Evolutionary conservation across 1,284 basidiomycete genomes (phyloP), one percentile per base, ranked within the genome.

Genomic region (Trichosporon ovoides): DNA sequence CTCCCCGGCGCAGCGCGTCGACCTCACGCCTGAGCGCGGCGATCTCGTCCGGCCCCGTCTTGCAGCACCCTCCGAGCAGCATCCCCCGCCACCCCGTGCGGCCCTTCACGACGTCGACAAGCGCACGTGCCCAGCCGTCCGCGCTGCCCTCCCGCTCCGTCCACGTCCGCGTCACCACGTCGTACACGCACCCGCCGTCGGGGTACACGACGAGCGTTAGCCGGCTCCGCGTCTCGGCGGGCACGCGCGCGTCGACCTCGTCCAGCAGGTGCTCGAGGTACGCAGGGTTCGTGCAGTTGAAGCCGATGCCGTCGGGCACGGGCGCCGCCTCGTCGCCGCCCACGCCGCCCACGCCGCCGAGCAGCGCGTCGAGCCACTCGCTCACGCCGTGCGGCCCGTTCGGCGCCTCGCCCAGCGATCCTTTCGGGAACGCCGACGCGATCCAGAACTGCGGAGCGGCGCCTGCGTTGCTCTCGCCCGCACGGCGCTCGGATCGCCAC

Each of bases 21-120:
- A 57, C 28, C n/a, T 10, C 38, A 20, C 22, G 4, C 3, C 57
- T 68, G 52, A 81, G 65, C 13, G 66, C 69, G 12, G 61, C 58
- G 60, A 88, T 85, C 59, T 88, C 81, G 13, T 74, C 76, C 9
- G 85, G 84, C 2, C 79, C 78, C 7, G 82, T 80, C 67, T 83
- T 84, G 70, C 88, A 90, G 68, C 88, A 89, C 1, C 88, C 88
- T 2, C 88, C 88, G 0, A 85, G 77, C 9, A 89, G 68, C 3
- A 86, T 61, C 0, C 83, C 83, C 12, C 67, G 74, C 85, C 86
- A 89, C 14, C 62, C 64, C 24, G 66, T 53, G 12, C 68, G 53
- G 7, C 43, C 43, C 22, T 18, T 28, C 1, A 81, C 71, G 4
- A 79, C 61, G 0, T 59, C 55, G 0, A 62, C 66, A 0, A 87